Percentiles rank a stretch among this genome's conserved stretches.
phyloP scores from a whole-genome alignment of 2,329 filamentous ascomycete genomes.

The Penicillium sp. region DNA sequence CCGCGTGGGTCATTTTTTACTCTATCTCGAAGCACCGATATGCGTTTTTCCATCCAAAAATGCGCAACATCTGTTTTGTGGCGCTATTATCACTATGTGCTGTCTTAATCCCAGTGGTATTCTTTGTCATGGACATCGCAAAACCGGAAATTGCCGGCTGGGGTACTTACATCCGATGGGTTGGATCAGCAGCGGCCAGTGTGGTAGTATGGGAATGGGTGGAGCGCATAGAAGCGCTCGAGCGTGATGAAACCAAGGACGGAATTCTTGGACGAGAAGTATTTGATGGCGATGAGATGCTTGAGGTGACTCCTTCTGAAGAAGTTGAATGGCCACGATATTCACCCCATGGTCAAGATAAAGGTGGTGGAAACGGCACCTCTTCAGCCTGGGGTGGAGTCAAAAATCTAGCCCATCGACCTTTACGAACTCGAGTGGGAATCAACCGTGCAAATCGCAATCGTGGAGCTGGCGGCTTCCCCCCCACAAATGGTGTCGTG shows the following conservation, averaged over 20 bases:
- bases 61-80: constrained; percentile 84
- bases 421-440: constrained; percentile 36
- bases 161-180: constrained; percentile 95
- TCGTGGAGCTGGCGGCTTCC: constrained; percentile 6
- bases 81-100: constrained; percentile 75
- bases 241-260: constrained; percentile 91
- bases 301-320: constrained; percentile 65
- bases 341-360: constrained; percentile 38
- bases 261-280: constrained; percentile 88
- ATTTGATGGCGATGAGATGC: constrained; percentile 91
- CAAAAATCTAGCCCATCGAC: constrained; percentile 37
- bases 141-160: constrained; percentile 83
- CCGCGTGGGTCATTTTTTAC: constrained; percentile 92
- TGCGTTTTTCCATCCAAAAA: constrained; percentile 84
- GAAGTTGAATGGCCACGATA: constrained; percentile 52
- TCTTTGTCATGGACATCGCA: constrained; percentile 88
- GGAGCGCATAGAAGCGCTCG: constrained; percentile 86
- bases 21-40: constrained; percentile 88
- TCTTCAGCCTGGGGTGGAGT: constrained; percentile 43
- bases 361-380: constrained; percentile 35
- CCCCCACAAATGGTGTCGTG: constrained; percentile 14
- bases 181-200: constrained; percentile 89
- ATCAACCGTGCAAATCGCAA: constrained; percentile 26
- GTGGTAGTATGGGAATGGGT: constrained; percentile 99
- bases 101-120: constrained; percentile 86